Conservation (phyloP, 73 alveolate genomes). For the Paraurostyla sp. region DNA sequence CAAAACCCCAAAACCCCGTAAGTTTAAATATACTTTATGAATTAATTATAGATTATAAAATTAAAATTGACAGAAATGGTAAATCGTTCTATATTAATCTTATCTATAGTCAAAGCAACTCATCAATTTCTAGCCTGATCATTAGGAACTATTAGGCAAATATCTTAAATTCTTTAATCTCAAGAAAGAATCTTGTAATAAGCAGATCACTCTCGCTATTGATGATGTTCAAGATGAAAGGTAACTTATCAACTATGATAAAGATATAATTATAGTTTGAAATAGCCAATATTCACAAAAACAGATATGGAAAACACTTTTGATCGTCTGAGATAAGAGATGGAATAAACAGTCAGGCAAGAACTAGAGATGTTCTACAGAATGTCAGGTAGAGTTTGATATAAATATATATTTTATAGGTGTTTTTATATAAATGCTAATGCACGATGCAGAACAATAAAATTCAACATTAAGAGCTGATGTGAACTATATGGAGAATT, state of each 20-base stretch:
- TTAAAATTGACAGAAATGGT: neutral
- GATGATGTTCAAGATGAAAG: conserved; percentile 63
- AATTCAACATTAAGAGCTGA: conserved; percentile 61
- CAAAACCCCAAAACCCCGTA: too few species aligned
- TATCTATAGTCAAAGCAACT: conserved; percentile 55
- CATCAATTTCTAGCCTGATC: conserved; percentile 66
- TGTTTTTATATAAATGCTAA: conserved; percentile 68
- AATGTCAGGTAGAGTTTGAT: conserved; percentile 51
- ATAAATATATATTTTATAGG: conserved; percentile 5
- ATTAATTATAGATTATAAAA: too few species aligned
- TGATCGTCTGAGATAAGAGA: conserved; percentile 41
- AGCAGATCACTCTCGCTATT: conserved; percentile 57
- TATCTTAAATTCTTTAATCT: conserved; percentile 67
- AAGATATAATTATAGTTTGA: neutral
- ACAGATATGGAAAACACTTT: conserved; percentile 63
- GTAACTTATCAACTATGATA: neutral
- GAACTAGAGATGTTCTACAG: conserved; percentile 72
- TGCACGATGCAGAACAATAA: conserved; percentile 67
- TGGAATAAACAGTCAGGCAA: conserved; percentile 44
- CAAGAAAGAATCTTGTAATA: conserved; percentile 63
- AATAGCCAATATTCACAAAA: conserved; percentile 54
- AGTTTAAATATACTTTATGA: too few species aligned
- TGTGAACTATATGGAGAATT: conserved; percentile 77
- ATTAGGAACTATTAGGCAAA: conserved; percentile 50
- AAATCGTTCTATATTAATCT: neutral